Evolutionary conservation across 2,329 filamentous ascomycete genomes (phyloP), one percentile per base, ranked within the genome.

Genomic region (Corinectria fuckeliana): DNA sequence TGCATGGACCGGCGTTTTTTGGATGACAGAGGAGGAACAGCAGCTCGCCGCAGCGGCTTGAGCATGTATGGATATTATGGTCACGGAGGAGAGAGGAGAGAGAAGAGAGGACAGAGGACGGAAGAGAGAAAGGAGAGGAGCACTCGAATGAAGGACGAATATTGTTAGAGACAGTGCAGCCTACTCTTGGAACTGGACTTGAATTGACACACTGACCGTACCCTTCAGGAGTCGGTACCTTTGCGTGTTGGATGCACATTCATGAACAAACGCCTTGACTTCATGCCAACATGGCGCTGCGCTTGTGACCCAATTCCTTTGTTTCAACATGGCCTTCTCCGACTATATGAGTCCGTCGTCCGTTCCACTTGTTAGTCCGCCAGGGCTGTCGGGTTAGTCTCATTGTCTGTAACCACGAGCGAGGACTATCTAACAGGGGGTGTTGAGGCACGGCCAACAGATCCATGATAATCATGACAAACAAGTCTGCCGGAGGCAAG

Each of bases 1-100:
- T 61, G 59, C 61, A 64, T 68, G 59, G 48, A 56, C 42, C 14
- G 66, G 66, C 64, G 63, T 68, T 65, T 57, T 59, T 60, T 61
- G 57, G 54, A 59, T 62, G 53, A 52, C 38, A 28, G 20, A 55
- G 9, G 50, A 49, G 49, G 56, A 49, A 16, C n/a, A 23, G 14
- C 47, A 50, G 51, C 61, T 61, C 61, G 58, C 54, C 58, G 23
- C 18, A 36, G 28, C 45, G 62, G 52, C 60, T 60, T 51, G 59
- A 62, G 62, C 62, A 60, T 48, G n/a, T 36, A 56, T 47, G 49
- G 51, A 51, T n/a, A n/a, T 36, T 51, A 52, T 16, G 21, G 14
- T n/a, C n/a, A n/a, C 36, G 28, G 38, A 16, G 11, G 14, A 36
- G 2, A 18, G 6, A 18, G 9, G 32, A 36, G 6, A 18, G 13